phyloP scores from a whole-genome alignment of 2,329 filamentous ascomycete species.

The Ophiostoma himal-ulmi region DNA sequence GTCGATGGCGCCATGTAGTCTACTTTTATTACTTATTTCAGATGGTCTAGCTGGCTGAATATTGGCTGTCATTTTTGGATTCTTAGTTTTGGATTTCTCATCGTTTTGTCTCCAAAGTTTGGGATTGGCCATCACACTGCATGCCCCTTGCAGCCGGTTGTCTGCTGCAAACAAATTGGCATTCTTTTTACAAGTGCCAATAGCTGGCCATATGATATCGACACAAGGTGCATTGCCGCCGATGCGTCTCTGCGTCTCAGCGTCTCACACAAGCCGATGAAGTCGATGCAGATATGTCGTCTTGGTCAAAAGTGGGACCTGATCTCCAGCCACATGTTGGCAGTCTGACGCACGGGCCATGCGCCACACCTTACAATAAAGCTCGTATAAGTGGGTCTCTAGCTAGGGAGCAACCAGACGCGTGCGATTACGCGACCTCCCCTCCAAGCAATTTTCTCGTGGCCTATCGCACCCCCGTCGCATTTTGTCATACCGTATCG shows the following conservation, averaged over 20 bases:
- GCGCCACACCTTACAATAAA: neutral
- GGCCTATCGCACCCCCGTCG: constrained; percentile 1
- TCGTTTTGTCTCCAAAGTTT: neutral
- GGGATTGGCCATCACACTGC: neutral
- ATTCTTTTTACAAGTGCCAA: neutral
- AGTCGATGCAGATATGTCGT: neutral
- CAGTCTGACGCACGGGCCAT: neutral
- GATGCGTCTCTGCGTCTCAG: neutral
- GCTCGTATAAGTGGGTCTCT: neutral
- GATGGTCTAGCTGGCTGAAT: neutral
- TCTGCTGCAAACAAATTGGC: neutral
- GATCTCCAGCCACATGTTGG: neutral
- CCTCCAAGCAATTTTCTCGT: neutral
- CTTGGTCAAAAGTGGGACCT: neutral
- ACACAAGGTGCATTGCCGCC: neutral
- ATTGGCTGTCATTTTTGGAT: neutral
- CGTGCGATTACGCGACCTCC: constrained; percentile 4
- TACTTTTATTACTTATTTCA: neutral
- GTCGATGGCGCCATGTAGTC: neutral
- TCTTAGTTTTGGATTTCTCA: neutral
- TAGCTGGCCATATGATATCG: neutral
- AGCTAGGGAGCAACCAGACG: neutral
- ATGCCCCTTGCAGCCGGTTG: neutral
- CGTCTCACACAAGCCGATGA: neutral
- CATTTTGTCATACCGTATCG: neutral